Conservation (phyloP, 768 basidiomycete genomes). For the Tephrocybe sp. region DNA sequence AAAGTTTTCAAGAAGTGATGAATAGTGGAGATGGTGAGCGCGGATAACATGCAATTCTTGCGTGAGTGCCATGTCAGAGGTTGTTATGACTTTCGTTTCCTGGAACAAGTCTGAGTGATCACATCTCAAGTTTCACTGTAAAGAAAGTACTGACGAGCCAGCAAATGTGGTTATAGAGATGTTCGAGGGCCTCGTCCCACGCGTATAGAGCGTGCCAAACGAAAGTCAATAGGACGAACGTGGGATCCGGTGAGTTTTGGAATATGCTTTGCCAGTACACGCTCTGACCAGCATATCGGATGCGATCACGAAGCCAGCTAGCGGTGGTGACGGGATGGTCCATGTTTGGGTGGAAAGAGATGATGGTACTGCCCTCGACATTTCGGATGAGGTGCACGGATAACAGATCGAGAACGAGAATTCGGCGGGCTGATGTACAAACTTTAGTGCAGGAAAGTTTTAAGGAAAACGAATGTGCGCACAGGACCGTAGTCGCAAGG, state of each 20-base stretch:
- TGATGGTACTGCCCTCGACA: slow-evolving; percentile 42
- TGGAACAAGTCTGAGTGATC: slow-evolving; percentile 13
- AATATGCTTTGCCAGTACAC: slow-evolving; percentile 27
- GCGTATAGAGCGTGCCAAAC: slow-evolving; percentile 26
- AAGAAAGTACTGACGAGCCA: slow-evolving; percentile 14
- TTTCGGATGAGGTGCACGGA: slow-evolving; percentile 48
- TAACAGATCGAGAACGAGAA: slow-evolving; percentile 43
- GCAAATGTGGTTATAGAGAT: slow-evolving; percentile 23
- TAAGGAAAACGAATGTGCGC: slow-evolving; percentile 3
- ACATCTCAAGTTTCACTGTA: not conserved
- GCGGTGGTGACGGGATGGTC: slow-evolving; percentile 39
- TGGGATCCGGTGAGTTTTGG: slow-evolving; percentile 20
- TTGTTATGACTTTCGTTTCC: slow-evolving; percentile 45
- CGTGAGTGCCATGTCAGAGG: slow-evolving; percentile 39
- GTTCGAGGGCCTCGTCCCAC: slow-evolving; percentile 25
- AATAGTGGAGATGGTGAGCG: slow-evolving; percentile 50
- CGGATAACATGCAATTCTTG: slow-evolving; percentile 50
- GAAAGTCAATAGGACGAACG: slow-evolving; percentile 23
- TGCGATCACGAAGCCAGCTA: slow-evolving; percentile 40
- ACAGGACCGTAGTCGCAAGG: slow-evolving; percentile 33
- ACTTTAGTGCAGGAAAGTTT: not conserved
- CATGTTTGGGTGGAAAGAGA: slow-evolving; percentile 45
- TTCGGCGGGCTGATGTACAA: slow-evolving; percentile 20
- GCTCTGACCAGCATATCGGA: slow-evolving; percentile 40
- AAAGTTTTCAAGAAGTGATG: slow-evolving; percentile 45